phyloP scores from a whole-genome alignment of 1,139 yeast species.

The Saccharomyces hybrid region DNA sequence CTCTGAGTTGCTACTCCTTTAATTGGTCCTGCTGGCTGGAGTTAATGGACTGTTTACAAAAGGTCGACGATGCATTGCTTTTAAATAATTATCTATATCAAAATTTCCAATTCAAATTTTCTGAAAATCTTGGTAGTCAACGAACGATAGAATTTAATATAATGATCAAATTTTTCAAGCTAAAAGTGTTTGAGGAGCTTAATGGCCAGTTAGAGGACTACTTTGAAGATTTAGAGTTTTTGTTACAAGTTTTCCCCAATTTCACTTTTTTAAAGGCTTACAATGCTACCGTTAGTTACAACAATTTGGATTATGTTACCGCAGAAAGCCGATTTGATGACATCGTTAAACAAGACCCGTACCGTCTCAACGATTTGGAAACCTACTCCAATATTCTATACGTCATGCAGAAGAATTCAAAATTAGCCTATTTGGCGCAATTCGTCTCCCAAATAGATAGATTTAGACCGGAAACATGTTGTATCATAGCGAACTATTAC shows the following conservation, averaged over 20 bases:
- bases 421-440: conserved; percentile 82
- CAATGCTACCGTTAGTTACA: conserved; percentile 72
- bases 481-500: conserved; percentile 89
- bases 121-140: conserved; percentile 14
- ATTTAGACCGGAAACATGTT: conserved; percentile 91
- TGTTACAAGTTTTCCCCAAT: conserved; percentile 53
- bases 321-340: conserved; percentile 78
- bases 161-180: conserved; percentile 64
- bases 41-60: conserved; percentile 54
- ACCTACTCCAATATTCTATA: conserved; percentile 87
- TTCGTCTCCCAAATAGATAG: conserved; percentile 75
- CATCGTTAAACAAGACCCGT: conserved; percentile 69
- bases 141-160: conserved; percentile 28
- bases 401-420: conserved; percentile 85
- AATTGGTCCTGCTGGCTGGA: conserved; percentile 97
- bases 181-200: conserved; percentile 71
- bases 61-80: conserved; percentile 54
- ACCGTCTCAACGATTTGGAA: conserved; percentile 83
- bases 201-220: conserved; percentile 57
- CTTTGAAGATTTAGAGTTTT: conserved; percentile 41
- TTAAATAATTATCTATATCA: conserved; percentile 39
- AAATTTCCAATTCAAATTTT: conserved; percentile 23
- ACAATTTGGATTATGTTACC: conserved; percentile 68
- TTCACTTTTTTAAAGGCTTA: conserved; percentile 74
- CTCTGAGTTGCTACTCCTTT: conserved; percentile 57